phyloP scores from a whole-genome alignment of 805 yeast species.

The Starmerella kuoi region DNA sequence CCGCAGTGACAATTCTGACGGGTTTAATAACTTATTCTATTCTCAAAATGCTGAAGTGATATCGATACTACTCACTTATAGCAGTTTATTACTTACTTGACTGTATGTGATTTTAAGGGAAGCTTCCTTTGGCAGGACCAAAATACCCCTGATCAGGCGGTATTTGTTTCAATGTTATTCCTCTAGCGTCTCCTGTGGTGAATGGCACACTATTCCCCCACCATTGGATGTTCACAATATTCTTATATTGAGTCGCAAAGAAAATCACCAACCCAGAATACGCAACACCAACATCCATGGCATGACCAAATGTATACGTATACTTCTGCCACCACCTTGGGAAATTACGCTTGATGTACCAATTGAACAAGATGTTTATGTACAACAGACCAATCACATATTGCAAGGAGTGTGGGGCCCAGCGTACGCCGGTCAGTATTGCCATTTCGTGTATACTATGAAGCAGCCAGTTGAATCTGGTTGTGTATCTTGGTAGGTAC shows the following conservation, averaged over 20 bases:
- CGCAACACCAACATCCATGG: slow-evolving; percentile 41
- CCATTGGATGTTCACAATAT: slow-evolving; percentile 34
- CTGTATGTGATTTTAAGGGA: slow-evolving; percentile 6
- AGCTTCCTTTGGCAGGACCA: slow-evolving; percentile 17
- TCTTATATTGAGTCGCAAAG: slow-evolving; percentile 30
- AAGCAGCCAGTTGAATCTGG: slow-evolving; percentile 16
- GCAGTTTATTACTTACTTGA: no score
- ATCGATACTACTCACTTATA: no score
- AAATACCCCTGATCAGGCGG: slow-evolving; percentile 20
- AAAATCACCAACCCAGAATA: slow-evolving; percentile 38
- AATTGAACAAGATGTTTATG: slow-evolving; percentile 36
- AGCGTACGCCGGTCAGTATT: slow-evolving; percentile 21
- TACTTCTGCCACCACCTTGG: slow-evolving; percentile 44
- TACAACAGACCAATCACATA: slow-evolving; percentile 33
- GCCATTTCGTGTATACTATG: slow-evolving; percentile 19
- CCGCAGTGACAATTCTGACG: not conserved
- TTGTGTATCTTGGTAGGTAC: slow-evolving; percentile 13
- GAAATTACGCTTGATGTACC: slow-evolving; percentile 33
- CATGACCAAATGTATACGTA: slow-evolving; percentile 40
- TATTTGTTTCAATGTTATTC: slow-evolving; percentile 13
- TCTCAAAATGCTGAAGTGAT: no score
- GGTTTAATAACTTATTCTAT: no score
- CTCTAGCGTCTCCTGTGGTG: slow-evolving; percentile 13
- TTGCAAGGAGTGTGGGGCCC: slow-evolving; percentile 39
- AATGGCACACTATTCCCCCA: slow-evolving; percentile 35